These are phyloP conservation scores for Chlorokybus atmophyticus DNA, from an alignment of 139 green algal genomes.

Conservation along the genomic window DNA sequence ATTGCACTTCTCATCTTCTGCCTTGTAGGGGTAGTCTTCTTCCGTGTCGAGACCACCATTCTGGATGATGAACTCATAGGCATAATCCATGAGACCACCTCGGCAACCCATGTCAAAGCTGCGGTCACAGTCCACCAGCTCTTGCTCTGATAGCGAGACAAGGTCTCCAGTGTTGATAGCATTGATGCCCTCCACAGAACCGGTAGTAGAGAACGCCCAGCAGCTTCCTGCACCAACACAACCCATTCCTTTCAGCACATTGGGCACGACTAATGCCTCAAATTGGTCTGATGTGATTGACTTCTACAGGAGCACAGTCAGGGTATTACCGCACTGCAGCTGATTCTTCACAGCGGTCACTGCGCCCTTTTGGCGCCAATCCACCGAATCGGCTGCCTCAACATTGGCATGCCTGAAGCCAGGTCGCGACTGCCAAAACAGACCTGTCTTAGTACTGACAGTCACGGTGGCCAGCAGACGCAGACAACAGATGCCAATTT, in stretches of 20 bases:
- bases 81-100: slow-evolving; percentile 93
- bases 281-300: too few relatives aligned
- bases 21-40: slow-evolving; percentile 76
- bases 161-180: slow-evolving; percentile 72
- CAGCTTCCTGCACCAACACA: too few relatives aligned
- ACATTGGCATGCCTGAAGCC: slow-evolving; percentile 23
- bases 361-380: slow-evolving; percentile 65
- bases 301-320: too few relatives aligned
- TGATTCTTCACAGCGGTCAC: slow-evolving; percentile 93
- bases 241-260: too few relatives aligned
- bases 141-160: slow-evolving; percentile 73
- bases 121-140: slow-evolving; percentile 76
- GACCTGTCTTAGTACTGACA: too few relatives aligned
- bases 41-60: slow-evolving; percentile 91
- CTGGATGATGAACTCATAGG: slow-evolving; percentile 74
- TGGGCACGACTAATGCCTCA: too few relatives aligned
- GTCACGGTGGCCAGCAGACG: too few relatives aligned
- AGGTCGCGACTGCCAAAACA: too few relatives aligned
- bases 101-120: slow-evolving; percentile 51
- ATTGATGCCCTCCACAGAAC: slow-evolving; percentile 84
- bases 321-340: slow-evolving; percentile 58
- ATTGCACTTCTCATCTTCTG: slow-evolving; percentile 40
- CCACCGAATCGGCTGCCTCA: slow-evolving; percentile 39
- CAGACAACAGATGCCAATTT: too few relatives aligned
- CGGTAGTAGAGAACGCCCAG: slow-evolving; percentile 91